Evolutionary conservation across 345 rosid genomes (phyloP), one percentile per base, ranked within the genome.

Genomic region (Geranium brycei): DNA sequence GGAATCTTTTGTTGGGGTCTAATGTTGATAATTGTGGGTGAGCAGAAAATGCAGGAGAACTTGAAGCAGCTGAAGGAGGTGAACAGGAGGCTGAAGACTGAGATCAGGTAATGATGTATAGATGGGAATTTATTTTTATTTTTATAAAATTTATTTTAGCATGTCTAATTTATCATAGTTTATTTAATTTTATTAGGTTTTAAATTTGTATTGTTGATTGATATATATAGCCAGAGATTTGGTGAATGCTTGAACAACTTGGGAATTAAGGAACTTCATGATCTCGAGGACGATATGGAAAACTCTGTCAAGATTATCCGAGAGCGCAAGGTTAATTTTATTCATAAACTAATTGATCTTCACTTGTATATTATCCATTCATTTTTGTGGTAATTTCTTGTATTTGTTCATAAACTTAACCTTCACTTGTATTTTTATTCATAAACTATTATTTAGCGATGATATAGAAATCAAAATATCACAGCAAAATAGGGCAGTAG

Each of bases 1-100:
- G 28, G 28, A 23, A 23, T 23, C 28, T 23, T 23, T 23, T 23
- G 28, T 23, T 23, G 28, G 28, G 28, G 2, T 23, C 28, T 23
- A 23, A 51, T 1, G 14, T 65, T 1, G 4, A 1, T 62, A 28
- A 7, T 1, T 62, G 55, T 18, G 55, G 28, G 56, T 30, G 38
- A 41, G 66, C 68, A 85, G 91, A 75, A 67, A 60, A 90, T 90
- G 97, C 85, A 82, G 71, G 97, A 84, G 66, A 67, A 80, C 19
- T 65, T 85, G 83, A 86, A 72, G 79, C 81, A 80, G 62, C 73
- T 82, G 63, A 75, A 77, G 72, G 95, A 90, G 57, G 76, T 80
- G 61, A 87, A 90, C 67, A 72, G 68, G 69, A 78, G 78, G 59
- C 78, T 90, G 63, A 59, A 82, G 55, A 83, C 70, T 53, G 87